Percentiles rank a stretch among this genome's conserved stretches.
These are phyloP conservation scores for Phialophora verrucosa DNA, from an alignment of 2,329 filamentous ascomycete species.

Conservation along the genomic window DNA sequence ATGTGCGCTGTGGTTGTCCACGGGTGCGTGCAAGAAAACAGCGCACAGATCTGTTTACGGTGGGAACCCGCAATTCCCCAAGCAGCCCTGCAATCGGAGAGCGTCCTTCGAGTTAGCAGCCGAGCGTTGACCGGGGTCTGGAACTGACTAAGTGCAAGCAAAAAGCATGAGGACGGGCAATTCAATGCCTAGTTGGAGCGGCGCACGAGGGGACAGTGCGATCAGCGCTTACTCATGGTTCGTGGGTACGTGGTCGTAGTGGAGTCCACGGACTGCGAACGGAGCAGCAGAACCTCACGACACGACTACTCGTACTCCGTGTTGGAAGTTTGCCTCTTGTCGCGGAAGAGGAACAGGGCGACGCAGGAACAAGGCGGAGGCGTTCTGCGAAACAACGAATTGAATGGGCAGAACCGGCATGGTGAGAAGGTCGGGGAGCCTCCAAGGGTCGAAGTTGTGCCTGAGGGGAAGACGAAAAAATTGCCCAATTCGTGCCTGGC, in stretches of 20 bases:
- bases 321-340: not conserved
- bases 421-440: not conserved
- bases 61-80: not conserved
- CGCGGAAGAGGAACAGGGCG: not conserved
- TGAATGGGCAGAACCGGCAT: not conserved
- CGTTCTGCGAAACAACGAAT: not conserved
- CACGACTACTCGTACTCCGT: not conserved
- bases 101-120: not conserved
- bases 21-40: not conserved
- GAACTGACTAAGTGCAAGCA: not conserved
- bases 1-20: not conserved
- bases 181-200: not conserved
- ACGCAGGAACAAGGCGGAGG: slow-evolving; percentile 3
- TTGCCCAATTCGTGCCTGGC: slow-evolving; percentile 4
- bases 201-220: not conserved
- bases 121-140: not conserved
- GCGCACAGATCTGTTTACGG: not conserved
- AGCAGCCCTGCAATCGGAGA: not conserved
- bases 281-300: not conserved
- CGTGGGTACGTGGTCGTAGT: not conserved
- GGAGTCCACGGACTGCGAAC: not conserved
- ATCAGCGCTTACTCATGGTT: slow-evolving; percentile 13
- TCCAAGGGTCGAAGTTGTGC: not conserved
- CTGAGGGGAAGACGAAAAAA: not conserved
- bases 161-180: not conserved